These are phyloP conservation scores for Kodamaea anthophila DNA, from an alignment of 1,139 yeast genomes.

Conservation along the genomic window DNA sequence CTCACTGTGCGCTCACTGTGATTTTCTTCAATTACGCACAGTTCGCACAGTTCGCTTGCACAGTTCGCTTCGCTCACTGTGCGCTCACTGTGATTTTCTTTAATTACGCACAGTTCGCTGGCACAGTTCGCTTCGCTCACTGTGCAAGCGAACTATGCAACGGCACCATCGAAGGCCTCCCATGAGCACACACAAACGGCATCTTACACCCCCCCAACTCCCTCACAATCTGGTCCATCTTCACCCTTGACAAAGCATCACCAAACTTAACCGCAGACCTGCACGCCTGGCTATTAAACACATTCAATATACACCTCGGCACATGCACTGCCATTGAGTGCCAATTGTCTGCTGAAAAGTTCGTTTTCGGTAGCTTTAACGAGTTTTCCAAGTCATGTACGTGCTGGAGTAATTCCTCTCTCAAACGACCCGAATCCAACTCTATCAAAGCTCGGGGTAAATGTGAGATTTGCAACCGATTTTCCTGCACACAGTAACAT, in stretches of 20 bases:
- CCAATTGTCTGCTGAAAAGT: conserved; percentile 11
- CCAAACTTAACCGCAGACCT: conserved; percentile 74
- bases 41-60: no score
- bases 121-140: no score
- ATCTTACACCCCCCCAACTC: conserved; percentile 42
- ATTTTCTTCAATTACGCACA: no score
- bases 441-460: not conserved
- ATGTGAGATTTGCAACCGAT: conserved; percentile 4
- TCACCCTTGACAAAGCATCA: conserved; percentile 31
- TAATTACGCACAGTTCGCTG: no score
- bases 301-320: conserved; percentile 46
- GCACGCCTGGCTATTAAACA: conserved; percentile 62
- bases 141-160: no score
- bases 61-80: no score
- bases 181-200: conserved; percentile 86
- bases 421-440: conserved; percentile 32
- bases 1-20: no score
- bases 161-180: conserved; percentile 71
- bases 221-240: conserved; percentile 41
- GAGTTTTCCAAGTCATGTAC: conserved; percentile 31
- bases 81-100: no score
- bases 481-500: conserved; percentile 12
- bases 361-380: conserved; percentile 13
- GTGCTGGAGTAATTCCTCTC: conserved; percentile 39
- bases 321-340: conserved; percentile 16